Conservation (phyloP, 208 protist genomes). For the Borovskyia barvae region DNA sequence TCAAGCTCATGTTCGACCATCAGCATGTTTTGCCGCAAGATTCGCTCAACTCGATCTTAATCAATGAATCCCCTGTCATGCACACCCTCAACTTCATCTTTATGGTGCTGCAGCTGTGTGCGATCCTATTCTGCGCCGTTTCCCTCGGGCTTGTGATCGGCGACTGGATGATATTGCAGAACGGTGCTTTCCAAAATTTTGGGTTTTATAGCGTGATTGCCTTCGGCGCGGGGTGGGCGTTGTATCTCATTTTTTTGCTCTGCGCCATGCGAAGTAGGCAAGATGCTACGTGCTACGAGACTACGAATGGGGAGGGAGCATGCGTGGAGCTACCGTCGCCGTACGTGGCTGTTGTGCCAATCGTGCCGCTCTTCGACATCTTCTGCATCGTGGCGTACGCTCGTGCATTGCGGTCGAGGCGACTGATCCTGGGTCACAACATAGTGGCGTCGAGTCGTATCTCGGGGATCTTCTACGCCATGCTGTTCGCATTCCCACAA, state of each 20-base stretch:
- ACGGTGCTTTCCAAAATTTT: slow-evolving; percentile 27
- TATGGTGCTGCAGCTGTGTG: slow-evolving; percentile 38
- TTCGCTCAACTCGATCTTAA: slow-evolving; percentile 33
- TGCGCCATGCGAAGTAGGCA: slow-evolving; percentile 51
- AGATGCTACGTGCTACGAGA: slow-evolving; percentile 45
- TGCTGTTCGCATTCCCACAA: slow-evolving; percentile 69
- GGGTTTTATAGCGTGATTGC: slow-evolving; percentile 66
- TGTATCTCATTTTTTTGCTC: slow-evolving; percentile 63
- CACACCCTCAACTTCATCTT: slow-evolving; percentile 38
- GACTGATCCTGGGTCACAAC: slow-evolving; percentile 59
- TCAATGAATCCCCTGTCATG: slow-evolving; percentile 43
- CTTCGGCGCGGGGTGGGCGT: slow-evolving; percentile 64
- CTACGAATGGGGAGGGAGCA: slow-evolving; percentile 4
- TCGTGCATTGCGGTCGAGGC: slow-evolving; percentile 22
- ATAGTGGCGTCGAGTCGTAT: slow-evolving; percentile 50
- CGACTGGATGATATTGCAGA: slow-evolving; percentile 36
- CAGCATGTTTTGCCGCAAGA: slow-evolving; percentile 59
- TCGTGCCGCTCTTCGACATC: slow-evolving; percentile 72
- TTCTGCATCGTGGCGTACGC: slow-evolving; percentile 47
- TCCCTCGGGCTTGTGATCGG: slow-evolving; percentile 36
- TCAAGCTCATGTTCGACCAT: slow-evolving; percentile 61
- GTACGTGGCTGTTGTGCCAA: slow-evolving; percentile 57
- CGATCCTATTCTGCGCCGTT: slow-evolving; percentile 31
- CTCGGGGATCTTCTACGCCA: slow-evolving; percentile 43
- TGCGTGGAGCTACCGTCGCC: slow-evolving; percentile 49